These are phyloP conservation scores for Camellia granthamiana DNA, from an alignment of 148 eudicot genomes.

Conservation along the genomic window DNA sequence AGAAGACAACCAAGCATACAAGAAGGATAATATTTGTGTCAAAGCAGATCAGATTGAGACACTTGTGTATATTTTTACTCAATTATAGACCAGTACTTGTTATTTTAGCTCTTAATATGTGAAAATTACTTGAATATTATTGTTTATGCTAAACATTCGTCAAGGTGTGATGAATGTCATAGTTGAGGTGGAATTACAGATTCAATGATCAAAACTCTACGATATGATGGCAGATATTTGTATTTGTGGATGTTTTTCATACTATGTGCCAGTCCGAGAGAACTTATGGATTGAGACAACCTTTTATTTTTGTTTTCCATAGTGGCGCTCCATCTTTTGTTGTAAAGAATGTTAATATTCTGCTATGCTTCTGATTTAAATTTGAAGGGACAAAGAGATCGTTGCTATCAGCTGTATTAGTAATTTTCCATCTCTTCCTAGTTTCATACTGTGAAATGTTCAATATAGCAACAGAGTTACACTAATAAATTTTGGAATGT, in stretches of 20 bases:
- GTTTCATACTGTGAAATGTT: no score
- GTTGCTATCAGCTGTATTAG: no score
- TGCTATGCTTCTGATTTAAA: background rate
- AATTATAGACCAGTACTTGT: background rate
- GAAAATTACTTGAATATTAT: background rate
- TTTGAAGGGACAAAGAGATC: no score
- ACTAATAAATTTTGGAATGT: no score
- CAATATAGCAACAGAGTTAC: no score
- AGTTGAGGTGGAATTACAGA: background rate
- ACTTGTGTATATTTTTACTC: background rate
- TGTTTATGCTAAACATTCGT: background rate
- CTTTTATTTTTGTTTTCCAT: background rate
- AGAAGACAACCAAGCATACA: constrained; percentile 7
- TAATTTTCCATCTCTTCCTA: no score
- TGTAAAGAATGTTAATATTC: background rate
- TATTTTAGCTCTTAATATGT: background rate
- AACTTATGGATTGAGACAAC: background rate
- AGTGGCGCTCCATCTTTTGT: background rate
- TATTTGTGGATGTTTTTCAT: background rate
- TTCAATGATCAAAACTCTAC: constrained; percentile 1
- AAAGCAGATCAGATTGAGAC: background rate
- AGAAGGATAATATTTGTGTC: background rate
- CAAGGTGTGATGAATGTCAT: background rate
- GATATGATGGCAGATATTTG: background rate
- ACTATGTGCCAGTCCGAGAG: background rate